Conservation (phyloP, 305 asterid genomes). For the Coffea humblotiana region DNA sequence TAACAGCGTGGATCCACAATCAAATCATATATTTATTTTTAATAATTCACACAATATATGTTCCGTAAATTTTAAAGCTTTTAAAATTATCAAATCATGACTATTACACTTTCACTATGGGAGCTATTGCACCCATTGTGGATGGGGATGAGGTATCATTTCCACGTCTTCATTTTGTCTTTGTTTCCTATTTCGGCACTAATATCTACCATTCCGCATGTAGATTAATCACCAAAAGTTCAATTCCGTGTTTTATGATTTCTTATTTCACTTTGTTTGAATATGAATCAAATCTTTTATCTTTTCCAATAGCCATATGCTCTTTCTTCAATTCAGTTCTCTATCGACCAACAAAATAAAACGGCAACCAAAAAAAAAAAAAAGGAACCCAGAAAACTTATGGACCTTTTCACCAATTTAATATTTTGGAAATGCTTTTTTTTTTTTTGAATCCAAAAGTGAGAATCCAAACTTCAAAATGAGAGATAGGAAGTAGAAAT, state of each 20-base stretch:
- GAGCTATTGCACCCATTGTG: no score
- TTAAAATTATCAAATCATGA: no score
- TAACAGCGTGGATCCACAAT: no score
- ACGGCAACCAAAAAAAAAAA: no score
- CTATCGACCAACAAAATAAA: neutral
- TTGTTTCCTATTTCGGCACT: neutral
- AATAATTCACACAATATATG: no score
- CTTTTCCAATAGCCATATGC: neutral
- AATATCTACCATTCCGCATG: neutral
- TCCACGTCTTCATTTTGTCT: neutral
- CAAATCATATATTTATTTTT: no score
- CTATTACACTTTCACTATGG: no score
- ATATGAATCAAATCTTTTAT: neutral
- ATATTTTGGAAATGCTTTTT: no score
- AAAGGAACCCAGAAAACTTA: neutral
- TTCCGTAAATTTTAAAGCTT: no score
- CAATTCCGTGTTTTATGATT: neutral
- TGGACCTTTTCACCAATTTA: no score
- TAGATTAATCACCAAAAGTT: neutral
- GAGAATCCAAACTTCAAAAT: neutral
- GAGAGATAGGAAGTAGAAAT: no score
- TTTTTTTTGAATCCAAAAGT: neutral
- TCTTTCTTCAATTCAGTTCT: neutral
- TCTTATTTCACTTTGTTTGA: neutral
- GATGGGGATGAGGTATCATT: neutral